Base-by-base conservation (phyloP, 768 basidiomycete species). In the Suillus hirtellus region DNA sequence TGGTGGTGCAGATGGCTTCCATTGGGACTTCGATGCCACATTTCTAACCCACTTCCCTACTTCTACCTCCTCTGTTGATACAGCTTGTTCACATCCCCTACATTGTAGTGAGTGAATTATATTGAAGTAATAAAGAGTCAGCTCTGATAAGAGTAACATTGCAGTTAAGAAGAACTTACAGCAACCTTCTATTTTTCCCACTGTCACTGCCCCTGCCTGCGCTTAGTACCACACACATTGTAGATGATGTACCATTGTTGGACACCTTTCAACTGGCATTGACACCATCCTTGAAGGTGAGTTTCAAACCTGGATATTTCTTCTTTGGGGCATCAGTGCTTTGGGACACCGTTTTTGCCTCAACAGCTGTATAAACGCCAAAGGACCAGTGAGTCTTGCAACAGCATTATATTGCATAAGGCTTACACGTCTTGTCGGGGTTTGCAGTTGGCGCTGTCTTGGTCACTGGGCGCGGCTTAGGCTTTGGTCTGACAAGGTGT, bases 401-500 rank as follows among this genome's bases (percentile, higher is more conserved):
- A 49, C 24, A 49, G 12, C 6, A 24, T 49, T 49, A 2, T 49
- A 49, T 49, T 49, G 47, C 6, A 0, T 49, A 49, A 49, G 24
- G 24, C 47, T 49, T 49, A 49, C 24, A 1, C 1, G 1, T 49
- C 12, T 47, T 24, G 11, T 49, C 1, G 6, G 24, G 24, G 24
- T 49, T 49, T 24, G 21, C 47, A 49, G 21, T 27, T 14, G 21
- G 47, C 6, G 24, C 21, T 49, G 47, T 31, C 27, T 37, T 54
- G 34, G 53, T 21, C n/a, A 37, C 53, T 37, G 53, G 53, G 35
- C 11, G 35, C 3, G 6, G 53, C 43, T 19, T 59, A 12, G 59
- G 40, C 59, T 19, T 59, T 52, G 59, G 40, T 59, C 42, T 61
- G 31, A 53, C 52, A 19, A 38, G 31, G 12, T 0, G 46, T 60